Evolutionary conservation across 768 basidiomycete species (phyloP), one percentile per base, ranked within the genome.

Genomic region (Phylloporus scabripes): DNA sequence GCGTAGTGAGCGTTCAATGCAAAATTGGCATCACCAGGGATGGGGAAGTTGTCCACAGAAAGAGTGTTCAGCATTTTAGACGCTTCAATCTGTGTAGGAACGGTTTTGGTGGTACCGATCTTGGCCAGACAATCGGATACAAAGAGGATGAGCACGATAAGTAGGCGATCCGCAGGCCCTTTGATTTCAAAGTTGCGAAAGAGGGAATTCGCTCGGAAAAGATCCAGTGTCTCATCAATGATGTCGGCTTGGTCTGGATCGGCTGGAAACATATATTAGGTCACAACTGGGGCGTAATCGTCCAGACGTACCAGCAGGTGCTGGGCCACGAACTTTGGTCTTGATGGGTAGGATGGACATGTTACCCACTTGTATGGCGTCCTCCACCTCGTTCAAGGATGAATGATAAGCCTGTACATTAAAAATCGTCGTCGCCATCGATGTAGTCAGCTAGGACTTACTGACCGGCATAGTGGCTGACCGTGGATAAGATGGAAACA

Each of bases 121-220:
- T 92, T 94, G 23, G 89, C 81, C 44, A 99, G 82, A 67, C 95
- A 98, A 72, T 99, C 96, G 39, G 94, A 97, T 61, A 97, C 83
- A 73, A 87, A 99, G 65, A 99, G 86, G 68, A 98, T 96, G 62
- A 98, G 82, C 67, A 98, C 82, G 74, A 99, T 98, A 63, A 99
- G 79, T 34, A 92, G 83, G 50, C 94, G 85, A 76, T 96, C 94
- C 45, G 93, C 92, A 47, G 92, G 90, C 15, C 93, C 94, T 67
- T 97, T 95, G 80, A 99, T 98, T 75, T 99, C 96, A 61, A 98
- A 99, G 73, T 98, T 98, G 63, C 96, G 87, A 73, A 99, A 99
- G 52, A 99, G 85, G 32, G 94, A 96, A 72, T 99, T 99, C 62
- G 95, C 94, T 48, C 96, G 88, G 73, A 99, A 99, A 52, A 98